Percentiles rank a stretch among this genome's conserved stretches.
Conservation (phyloP, 2,329 filamentous ascomycete species). For the Ophiostoma montium region DNA sequence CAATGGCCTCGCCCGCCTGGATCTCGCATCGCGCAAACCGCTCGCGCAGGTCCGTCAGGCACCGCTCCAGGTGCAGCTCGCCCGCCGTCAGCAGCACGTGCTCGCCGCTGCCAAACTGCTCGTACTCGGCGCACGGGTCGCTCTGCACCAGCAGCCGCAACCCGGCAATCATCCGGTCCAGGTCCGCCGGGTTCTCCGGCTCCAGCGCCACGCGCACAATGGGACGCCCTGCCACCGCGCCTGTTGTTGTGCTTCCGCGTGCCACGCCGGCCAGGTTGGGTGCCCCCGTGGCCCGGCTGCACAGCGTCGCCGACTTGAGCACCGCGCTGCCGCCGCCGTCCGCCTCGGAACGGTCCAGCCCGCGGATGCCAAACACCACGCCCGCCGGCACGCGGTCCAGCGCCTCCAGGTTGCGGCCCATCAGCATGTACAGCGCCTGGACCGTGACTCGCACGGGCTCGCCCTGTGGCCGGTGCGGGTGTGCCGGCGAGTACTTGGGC, state of each 20-base stretch:
- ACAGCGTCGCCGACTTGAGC: conserved; percentile 90
- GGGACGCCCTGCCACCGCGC: conserved; percentile 69
- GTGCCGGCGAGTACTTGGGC: conserved; percentile 80
- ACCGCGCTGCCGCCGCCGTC: conserved; percentile 50
- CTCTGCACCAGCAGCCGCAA: conserved; percentile 80
- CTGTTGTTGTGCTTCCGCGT: conserved; percentile 21
- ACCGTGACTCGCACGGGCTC: conserved; percentile 72
- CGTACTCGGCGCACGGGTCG: conserved; percentile 91
- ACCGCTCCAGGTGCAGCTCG: conserved; percentile 86
- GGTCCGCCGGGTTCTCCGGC: conserved; percentile 73
- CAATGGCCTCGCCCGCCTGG: conserved; percentile 84
- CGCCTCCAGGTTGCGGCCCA: conserved; percentile 79
- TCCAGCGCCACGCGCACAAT: conserved; percentile 96
- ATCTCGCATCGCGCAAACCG: conserved; percentile 90
- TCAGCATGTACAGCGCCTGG: conserved; percentile 82
- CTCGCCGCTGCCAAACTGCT: conserved; percentile 83
- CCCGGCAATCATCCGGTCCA: conserved; percentile 89
- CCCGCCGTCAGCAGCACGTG: conserved; percentile 91
- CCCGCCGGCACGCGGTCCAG: conserved; percentile 79
- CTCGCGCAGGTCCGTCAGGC: conserved; percentile 82
- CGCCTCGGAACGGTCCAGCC: conserved; percentile 65
- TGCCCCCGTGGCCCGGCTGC: conserved; percentile 71
- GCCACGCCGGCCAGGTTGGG: conserved; percentile 82
- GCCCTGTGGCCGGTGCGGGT: conserved; percentile 50
- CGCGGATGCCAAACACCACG: conserved; percentile 88